Base-by-base conservation (phyloP, 2,329 filamentous ascomycete genomes). In the Acephala macrosclerotiorum region DNA sequence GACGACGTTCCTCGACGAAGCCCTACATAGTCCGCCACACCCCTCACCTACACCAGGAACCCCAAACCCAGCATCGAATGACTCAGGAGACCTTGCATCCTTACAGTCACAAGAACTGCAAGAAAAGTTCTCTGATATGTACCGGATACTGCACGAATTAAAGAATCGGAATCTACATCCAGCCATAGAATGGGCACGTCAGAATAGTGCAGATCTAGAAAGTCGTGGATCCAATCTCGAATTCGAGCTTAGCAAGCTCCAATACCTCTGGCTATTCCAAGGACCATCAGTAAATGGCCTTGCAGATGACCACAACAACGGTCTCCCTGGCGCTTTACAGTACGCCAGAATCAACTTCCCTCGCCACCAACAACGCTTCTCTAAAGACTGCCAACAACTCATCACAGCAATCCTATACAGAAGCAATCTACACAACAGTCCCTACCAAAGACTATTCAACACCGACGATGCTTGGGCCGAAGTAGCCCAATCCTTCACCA, bases 191-290 rank as follows among this genome's bases (percentile, higher is more conserved):
- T 99, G 96, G 96, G 93, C 96, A 0, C 84, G 89, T 42, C 76
- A 84, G 29, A 91, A 97, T 74, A 90, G 89, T 65, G 78, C 80
- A 5, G 83, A 89, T 29, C 84, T 99, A 2, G 93, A 97, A 74
- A 85, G 87, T 3, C 87, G 93, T 57, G 95, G 94, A 2, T 97
- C 93, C 74, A 97, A 97, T 72, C 86, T 99, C 1, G 95, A 98
- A 77, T 99, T 98, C 70, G 95, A 99, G 75, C 88, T 99, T 1
- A 93, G 90, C 79, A 91, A 93, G 70, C 83, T 98, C 20, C 93
- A 97, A 72, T 99, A 92, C 73, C 86, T 98, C 38, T 95, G 92
- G 86, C 85, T 97, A 0, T 97, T 96, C 79, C 88, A 91, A 68
- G 89, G 90, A 0, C 79, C 82, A 0, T 66, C 75, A 1, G 77